Base-by-base conservation (phyloP, 345 rosid genomes). In the Eucalyptus curtisii region DNA sequence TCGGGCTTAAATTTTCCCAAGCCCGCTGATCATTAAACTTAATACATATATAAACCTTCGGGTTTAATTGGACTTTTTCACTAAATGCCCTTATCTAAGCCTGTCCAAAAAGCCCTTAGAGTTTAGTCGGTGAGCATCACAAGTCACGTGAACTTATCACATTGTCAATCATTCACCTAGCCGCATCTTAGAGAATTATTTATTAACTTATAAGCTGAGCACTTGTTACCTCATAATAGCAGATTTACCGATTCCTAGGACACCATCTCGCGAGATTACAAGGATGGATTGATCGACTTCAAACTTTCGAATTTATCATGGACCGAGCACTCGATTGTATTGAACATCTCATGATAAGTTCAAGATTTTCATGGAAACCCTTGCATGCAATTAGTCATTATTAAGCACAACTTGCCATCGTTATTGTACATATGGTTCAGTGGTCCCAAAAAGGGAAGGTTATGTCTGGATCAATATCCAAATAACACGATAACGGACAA, bases 401-500 rank as follows among this genome's bases (percentile, higher is more conserved):
- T 20, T 2, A 40, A 10, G 4, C 8, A 7, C 30, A 11, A 11
- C 9, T 40, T 76, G 82, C 2, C 82, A 20, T 40, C 27, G 5
- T 2, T 68, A 22, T 40, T 20, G 3, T 37, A 20, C 13, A 5
- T 3, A 1, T 7, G 20, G 22, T 11, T 17, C 13, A 9, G 12
- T 76, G 47, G 25, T 25, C 47, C 14, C 20, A 20, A 6, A 5
- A 10, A 5, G 3, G 1, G 4, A 37, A 37, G 3, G 2, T 40
- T 11, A 6, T 15, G 37, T 64, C 5, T 7, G 5, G 8, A 37
- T 4, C 2, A 33, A 15, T 66, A 24, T n/a, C 0, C 6, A 66
- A 66, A 8, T 31, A 1, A 55, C 2, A 4, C 4, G 61, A 59
- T 27, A 59, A 27, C 3, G 0, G 2, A n/a, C 10, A 7, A 14